Percentiles rank a stretch among this genome's conserved stretches.
Evolutionary conservation across 306 rosid genomes (phyloP).

Genomic region (Quercus agrifolia): DNA sequence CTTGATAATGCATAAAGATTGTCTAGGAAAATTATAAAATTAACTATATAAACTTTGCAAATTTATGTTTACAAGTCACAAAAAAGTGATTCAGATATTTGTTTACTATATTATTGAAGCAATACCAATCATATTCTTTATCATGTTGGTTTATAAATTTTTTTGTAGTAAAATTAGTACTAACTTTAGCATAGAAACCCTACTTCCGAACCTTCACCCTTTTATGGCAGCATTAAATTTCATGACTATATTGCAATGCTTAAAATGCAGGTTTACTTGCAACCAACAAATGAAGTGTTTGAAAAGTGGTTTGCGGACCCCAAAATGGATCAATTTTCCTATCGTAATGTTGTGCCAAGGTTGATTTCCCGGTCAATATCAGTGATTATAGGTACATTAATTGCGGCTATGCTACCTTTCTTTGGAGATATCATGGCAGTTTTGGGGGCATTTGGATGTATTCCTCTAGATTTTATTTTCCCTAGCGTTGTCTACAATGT

Average conservation of each 20-base stretch:
- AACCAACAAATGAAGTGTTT: conserved; percentile 74
- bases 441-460: conserved; percentile 77
- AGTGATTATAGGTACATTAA: conserved; percentile 49
- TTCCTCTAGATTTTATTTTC: conserved; percentile 77
- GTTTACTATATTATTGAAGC: too few species aligned
- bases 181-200: too few species aligned
- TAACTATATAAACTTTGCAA: too few species aligned
- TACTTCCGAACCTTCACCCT: neutral
- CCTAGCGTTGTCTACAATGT: conserved; percentile 70
- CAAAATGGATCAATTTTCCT: conserved; percentile 51
- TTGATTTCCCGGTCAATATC: conserved; percentile 53
- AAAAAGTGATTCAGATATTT: too few species aligned
- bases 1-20: neutral
- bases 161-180: too few species aligned
- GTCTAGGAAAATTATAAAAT: neutral
- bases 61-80: too few species aligned
- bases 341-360: conserved; percentile 62
- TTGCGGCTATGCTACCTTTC: conserved; percentile 89
- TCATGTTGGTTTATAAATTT: too few species aligned
- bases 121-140: too few species aligned
- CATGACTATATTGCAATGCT: neutral
- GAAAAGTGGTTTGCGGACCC: conserved; percentile 66
- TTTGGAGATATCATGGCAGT: conserved; percentile 77
- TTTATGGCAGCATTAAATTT: neutral
- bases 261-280: conserved; percentile 61